Base-by-base conservation (phyloP, 176 grass and related monocot species). In the Oryza nivara region DNA sequence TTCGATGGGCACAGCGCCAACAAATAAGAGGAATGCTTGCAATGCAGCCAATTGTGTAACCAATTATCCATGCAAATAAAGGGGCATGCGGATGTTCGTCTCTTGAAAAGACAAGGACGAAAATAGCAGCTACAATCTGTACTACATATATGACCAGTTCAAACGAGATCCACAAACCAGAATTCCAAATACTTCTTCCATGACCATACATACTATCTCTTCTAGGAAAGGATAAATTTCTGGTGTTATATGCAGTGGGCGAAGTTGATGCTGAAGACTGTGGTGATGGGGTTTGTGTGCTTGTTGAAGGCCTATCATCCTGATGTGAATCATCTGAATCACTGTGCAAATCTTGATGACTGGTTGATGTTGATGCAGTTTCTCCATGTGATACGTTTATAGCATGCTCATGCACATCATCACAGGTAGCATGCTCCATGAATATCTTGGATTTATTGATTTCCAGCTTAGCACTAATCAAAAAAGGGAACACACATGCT, bases 1-100 rank as follows among this genome's bases (percentile, higher is more conserved):
- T 93, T 72, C 85, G 89, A 88, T 98, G 88, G 76, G 93, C 84
- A 86, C 90, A 95, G 52, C 96, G 89, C 96, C 96, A 98, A 92
- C 72, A 98, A 73, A 98, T 84, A 92, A 93, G 92, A 72, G 96
- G 93, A 73, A 98, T 76, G 70, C 93, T 98, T 78, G 89, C 82
- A 83, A 85, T 72, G 83, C 93, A 95, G 34, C 93, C 96, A 77
- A 88, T 17, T 61, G 91, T 98, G 80, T 98, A 98, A 45, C 96
- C 96, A 76, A 95, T 81, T 70, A 98, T 90, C 96, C 96, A 98
- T 87, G 80, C 83, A 60, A 93, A 93, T 75, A 98, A 91, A 63
- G 92, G 96, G 67, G 92, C 83, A 86, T 84, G 85, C 1, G 93
- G 91, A 49, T 85, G 89, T 74, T 98, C 96, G 60, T 98, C 26